Conservation (phyloP, 257 asterid species). For the Fraxinus quadrangulata region DNA sequence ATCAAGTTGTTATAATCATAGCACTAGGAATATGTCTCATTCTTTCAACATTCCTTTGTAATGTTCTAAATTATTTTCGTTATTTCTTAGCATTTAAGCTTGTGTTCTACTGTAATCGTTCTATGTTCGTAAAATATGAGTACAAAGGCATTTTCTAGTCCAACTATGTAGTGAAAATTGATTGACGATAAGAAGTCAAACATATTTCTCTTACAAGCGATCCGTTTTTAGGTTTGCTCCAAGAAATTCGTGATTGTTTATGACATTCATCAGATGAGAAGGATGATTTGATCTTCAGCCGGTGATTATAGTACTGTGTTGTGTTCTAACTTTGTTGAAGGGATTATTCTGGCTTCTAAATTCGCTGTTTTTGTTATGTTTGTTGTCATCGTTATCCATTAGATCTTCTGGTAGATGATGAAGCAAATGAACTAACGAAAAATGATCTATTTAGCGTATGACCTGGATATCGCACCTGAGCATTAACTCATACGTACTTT, state of each 20-base stretch:
- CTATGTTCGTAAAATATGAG: background rate
- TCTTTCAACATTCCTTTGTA: conserved; percentile 21
- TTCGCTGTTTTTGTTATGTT: background rate
- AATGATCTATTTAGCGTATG: background rate
- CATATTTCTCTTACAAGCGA: no score
- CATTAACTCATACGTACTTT: no score
- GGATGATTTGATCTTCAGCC: no score
- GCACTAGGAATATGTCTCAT: conserved; percentile 34
- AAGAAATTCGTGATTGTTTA: no score
- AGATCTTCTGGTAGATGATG: background rate
- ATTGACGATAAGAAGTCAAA: no score
- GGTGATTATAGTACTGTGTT: no score
- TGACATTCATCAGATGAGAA: no score
- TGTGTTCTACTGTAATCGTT: conserved; percentile 9
- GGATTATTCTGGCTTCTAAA: background rate
- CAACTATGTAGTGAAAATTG: no score
- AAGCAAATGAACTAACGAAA: background rate
- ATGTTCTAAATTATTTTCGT: background rate
- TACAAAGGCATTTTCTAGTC: background rate
- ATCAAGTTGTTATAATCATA: background rate
- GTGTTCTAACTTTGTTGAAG: background rate
- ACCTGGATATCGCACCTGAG: no score
- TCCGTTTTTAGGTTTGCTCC: no score
- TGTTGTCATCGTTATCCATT: background rate
- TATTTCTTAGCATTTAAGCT: conserved; percentile 8